These are phyloP conservation scores for Epichloe elymi DNA, from an alignment of 2,329 filamentous ascomycete species.

Conservation along the genomic window DNA sequence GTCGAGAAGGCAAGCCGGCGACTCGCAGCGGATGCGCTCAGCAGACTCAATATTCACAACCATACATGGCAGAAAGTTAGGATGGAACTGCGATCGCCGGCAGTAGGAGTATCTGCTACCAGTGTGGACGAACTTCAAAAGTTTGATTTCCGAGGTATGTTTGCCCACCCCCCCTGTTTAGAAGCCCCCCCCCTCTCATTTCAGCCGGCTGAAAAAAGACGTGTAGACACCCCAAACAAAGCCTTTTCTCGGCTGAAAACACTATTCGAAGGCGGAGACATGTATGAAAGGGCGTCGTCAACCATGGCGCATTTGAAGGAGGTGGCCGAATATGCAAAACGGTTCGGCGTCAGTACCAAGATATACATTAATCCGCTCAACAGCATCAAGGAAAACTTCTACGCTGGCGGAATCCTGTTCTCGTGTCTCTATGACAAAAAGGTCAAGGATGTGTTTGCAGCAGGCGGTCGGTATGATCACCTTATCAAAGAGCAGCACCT, in stretches of 20 bases:
- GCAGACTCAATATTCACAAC: conserved; percentile 71
- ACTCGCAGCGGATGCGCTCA: conserved; percentile 68
- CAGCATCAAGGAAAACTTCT: conserved; percentile 87
- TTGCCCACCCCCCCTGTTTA: neutral
- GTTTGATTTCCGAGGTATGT: conserved; percentile 75
- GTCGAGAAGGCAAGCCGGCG: conserved; percentile 57
- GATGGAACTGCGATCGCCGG: conserved; percentile 65
- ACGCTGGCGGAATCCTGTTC: conserved; percentile 73
- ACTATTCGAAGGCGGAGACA: conserved; percentile 49
- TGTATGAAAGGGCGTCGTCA: conserved; percentile 60
- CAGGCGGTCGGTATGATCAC: conserved; percentile 84
- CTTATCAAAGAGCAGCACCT: conserved; percentile 75
- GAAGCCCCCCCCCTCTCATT: neutral
- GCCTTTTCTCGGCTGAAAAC: conserved; percentile 45
- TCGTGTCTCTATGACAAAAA: conserved; percentile 82
- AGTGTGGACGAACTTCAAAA: conserved; percentile 79
- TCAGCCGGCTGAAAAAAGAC: conserved; percentile 11
- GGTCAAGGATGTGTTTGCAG: conserved; percentile 75
- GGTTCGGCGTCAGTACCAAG: conserved; percentile 62
- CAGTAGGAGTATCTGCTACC: conserved; percentile 73
- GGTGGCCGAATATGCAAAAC: conserved; percentile 63
- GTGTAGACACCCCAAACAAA: conserved; percentile 39
- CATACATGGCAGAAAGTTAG: conserved; percentile 75
- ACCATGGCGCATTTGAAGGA: conserved; percentile 70
- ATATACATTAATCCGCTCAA: conserved; percentile 75